Conservation (phyloP, 331 rosid genomes). For the Telfairia occidentalis region DNA sequence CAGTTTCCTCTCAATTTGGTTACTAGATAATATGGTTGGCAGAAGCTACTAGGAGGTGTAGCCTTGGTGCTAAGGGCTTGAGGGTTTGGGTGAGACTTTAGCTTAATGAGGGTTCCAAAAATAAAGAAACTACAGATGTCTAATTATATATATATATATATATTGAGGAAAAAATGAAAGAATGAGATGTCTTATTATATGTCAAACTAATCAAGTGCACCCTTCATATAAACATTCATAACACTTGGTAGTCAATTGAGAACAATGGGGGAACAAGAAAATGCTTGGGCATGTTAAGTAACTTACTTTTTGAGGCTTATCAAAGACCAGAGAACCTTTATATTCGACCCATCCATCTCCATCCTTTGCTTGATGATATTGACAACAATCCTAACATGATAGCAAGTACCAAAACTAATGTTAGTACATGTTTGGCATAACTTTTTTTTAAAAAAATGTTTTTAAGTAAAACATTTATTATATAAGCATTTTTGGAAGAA, state of each 20-base stretch:
- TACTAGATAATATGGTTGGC: background rate
- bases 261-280: background rate
- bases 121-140: too few relatives aligned
- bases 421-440: too few relatives aligned
- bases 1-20: background rate
- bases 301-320: conserved; percentile 67
- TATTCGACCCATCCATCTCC: conserved; percentile 99
- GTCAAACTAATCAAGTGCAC: background rate
- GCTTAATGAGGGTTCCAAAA: background rate
- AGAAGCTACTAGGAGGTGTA: background rate
- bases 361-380: conserved; percentile 97
- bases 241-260: background rate
- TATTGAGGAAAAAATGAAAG: background rate
- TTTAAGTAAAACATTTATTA: too few relatives aligned
- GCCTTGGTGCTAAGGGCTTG: background rate
- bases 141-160: too few relatives aligned
- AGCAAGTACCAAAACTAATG: conserved; percentile 6
- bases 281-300: background rate
- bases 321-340: conserved; percentile 78
- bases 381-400: conserved; percentile 76
- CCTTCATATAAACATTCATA: background rate
- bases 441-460: too few relatives aligned
- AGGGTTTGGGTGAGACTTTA: background rate
- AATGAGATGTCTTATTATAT: background rate
- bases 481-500: too few relatives aligned